Conservation (phyloP, 805 yeast genomes). For the Metschnikowia vanudenii region DNA sequence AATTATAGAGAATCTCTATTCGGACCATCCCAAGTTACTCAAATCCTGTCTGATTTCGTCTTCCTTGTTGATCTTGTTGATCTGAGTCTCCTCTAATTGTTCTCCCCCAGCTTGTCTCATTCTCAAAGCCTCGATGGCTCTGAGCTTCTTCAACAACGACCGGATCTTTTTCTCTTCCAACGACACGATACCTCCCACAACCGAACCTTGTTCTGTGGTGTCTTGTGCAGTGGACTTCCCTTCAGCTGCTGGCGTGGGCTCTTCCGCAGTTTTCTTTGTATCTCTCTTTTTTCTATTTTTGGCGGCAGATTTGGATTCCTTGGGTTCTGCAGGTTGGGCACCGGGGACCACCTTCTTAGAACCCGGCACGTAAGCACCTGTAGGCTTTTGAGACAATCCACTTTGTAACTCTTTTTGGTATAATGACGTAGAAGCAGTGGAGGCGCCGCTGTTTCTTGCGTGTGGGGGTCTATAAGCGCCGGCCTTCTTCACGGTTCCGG, state of each 20-base stretch:
- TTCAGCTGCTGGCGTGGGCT: conserved; percentile 17
- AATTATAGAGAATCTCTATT: conserved; percentile 19
- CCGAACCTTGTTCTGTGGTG: conserved; percentile 31
- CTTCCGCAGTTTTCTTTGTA: conserved; percentile 41
- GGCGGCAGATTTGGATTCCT: conserved; percentile 62
- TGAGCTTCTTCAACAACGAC: conserved; percentile 81
- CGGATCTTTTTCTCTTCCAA: conserved; percentile 92
- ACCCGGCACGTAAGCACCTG: conserved; percentile 22
- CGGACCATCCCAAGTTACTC: conserved; percentile 65
- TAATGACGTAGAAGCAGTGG: conserved; percentile 47
- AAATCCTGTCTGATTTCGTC: conserved; percentile 75
- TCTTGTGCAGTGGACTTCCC: conserved; percentile 13
- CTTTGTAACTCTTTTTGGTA: conserved; percentile 54
- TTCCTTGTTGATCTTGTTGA: conserved; percentile 86
- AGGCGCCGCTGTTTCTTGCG: conserved; percentile 54
- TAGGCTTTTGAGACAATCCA: conserved; percentile 17
- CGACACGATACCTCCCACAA: conserved; percentile 61
- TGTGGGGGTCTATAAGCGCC: conserved; percentile 98
- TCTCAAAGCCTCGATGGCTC: conserved; percentile 93
- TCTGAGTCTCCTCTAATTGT: conserved; percentile 87
- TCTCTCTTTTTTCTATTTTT: conserved; percentile 78
- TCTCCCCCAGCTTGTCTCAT: conserved; percentile 82
- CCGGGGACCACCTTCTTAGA: conserved; percentile 53
- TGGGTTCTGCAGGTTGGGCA: conserved; percentile 38
- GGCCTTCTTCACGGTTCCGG: conserved; percentile 47